These are phyloP conservation scores for Boletellus emodensis DNA, from an alignment of 768 basidiomycete genomes.

Conservation along the genomic window DNA sequence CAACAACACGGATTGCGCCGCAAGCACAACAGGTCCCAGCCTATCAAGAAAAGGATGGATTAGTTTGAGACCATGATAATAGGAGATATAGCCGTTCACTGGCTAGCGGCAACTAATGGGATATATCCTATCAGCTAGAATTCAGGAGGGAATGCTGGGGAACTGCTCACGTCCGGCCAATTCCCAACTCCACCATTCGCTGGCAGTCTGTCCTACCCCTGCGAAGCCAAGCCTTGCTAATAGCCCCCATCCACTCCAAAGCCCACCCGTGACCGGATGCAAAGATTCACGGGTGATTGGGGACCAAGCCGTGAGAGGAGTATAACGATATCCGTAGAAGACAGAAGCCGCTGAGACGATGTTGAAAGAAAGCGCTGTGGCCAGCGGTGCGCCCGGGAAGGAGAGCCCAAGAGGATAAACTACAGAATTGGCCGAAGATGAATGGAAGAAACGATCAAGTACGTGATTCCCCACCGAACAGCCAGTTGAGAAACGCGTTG, in stretches of 20 bases:
- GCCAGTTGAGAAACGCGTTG: conserved; percentile 78
- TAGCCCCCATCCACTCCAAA: conserved; percentile 64
- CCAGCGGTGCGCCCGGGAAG: conserved; percentile 89
- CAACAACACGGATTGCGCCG: conserved; percentile 83
- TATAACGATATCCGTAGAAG: conserved; percentile 57
- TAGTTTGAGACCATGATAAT: neutral
- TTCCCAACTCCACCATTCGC: conserved; percentile 99
- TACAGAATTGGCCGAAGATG: conserved; percentile 5
- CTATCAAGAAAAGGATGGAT: conserved; percentile 33
- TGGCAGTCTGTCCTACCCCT: conserved; percentile 77
- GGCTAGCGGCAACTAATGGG: conserved; percentile 47
- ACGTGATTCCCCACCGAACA: conserved; percentile 57
- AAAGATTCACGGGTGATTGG: conserved; percentile 21
- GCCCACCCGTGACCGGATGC: conserved; percentile 52
- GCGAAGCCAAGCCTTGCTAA: conserved; percentile 75
- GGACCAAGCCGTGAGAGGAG: conserved; percentile 76
- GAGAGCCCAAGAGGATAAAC: conserved; percentile 66
- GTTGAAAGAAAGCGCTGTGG: conserved; percentile 86
- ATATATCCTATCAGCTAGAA: neutral
- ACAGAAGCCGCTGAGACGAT: conserved; percentile 65
- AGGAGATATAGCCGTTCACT: conserved; percentile 31
- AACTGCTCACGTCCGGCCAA: conserved; percentile 49
- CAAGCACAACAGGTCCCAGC: conserved; percentile 75
- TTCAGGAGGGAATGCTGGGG: neutral
- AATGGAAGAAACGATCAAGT: neutral